phyloP scores from a whole-genome alignment of 1,284 basidiomycete species.

The Malassezia sp. region DNA sequence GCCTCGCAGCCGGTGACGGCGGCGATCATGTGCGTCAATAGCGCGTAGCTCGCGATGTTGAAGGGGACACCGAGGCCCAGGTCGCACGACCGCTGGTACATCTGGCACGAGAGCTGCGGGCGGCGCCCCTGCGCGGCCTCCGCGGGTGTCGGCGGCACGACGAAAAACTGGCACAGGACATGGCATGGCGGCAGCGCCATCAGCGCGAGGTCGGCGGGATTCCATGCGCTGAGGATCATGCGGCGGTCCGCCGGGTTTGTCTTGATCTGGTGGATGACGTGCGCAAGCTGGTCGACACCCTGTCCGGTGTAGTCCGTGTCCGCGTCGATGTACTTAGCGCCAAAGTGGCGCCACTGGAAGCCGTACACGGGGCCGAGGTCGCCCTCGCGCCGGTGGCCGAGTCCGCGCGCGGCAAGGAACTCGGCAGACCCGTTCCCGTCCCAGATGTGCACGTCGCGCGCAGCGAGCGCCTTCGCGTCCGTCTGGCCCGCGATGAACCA shows the following conservation, averaged over 20 bases:
- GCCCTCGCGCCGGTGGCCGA: conserved; percentile 72
- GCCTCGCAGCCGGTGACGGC: conserved; percentile 74
- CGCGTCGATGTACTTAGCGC: conserved; percentile 72
- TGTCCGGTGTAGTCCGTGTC: conserved; percentile 67
- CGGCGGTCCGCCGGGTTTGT: conserved; percentile 84
- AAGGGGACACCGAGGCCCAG: conserved; percentile 84
- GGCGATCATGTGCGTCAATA: conserved; percentile 93
- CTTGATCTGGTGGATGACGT: conserved; percentile 83
- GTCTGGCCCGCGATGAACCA: conserved; percentile 88
- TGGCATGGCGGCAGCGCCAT: conserved; percentile 99
- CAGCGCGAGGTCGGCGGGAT: conserved; percentile 74
- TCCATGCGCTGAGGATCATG: conserved; percentile 96
- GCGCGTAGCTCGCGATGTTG: conserved; percentile 95
- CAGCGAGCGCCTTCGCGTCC: conserved; percentile 64
- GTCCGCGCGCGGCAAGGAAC: conserved; percentile 72
- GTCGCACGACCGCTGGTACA: conserved; percentile 97
- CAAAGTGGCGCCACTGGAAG: conserved; percentile 98
- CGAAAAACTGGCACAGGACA: conserved; percentile 97
- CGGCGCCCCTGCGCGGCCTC: conserved; percentile 11
- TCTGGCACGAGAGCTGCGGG: conserved; percentile 65
- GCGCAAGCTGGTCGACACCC: conserved; percentile 82
- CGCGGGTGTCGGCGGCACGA: conserved; percentile 60
- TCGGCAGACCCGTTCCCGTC: conserved; percentile 84
- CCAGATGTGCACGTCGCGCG: conserved; percentile 91
- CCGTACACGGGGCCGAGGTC: conserved; percentile 95